Evolutionary conservation across 768 basidiomycete genomes (phyloP).

Genomic region (Tricholoma saponaceum): DNA sequence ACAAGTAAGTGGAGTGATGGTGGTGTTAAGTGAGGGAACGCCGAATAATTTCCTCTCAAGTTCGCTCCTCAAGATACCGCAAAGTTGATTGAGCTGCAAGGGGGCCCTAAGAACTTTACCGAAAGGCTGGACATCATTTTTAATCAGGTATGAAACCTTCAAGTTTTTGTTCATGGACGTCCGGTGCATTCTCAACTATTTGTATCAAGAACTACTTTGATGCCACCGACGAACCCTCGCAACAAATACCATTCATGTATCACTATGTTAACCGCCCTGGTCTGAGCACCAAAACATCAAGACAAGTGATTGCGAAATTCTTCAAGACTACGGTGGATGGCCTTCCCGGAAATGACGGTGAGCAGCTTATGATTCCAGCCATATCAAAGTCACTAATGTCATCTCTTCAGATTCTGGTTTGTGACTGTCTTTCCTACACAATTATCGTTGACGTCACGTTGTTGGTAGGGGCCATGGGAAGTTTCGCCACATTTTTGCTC

Average conservation of each 20-base stretch:
- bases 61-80: conserved; percentile 66
- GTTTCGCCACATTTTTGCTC: conserved; percentile 55
- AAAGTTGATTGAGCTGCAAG: conserved; percentile 56
- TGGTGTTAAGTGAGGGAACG: background rate
- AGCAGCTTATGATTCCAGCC: conserved; percentile 8
- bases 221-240: conserved; percentile 56
- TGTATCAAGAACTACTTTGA: conserved; percentile 43
- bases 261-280: conserved; percentile 63
- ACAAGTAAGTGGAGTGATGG: conserved; percentile 33
- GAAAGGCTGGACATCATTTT: conserved; percentile 55
- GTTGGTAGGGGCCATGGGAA: conserved; percentile 55
- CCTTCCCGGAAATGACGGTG: conserved; percentile 64
- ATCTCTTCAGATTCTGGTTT: conserved; percentile 18
- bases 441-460: background rate
- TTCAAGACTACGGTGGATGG: conserved; percentile 56
- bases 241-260: conserved; percentile 69
- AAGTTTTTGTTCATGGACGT: background rate
- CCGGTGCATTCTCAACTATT: background rate
- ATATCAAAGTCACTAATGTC: background rate
- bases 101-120: conserved; percentile 51
- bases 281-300: conserved; percentile 50
- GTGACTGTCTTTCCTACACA: background rate
- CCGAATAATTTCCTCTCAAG: conserved; percentile 23
- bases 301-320: conserved; percentile 50
- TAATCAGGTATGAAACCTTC: conserved; percentile 33